Conservation (phyloP, 192 early-diverging fungal species). For the Coemansia sp. region DNA sequence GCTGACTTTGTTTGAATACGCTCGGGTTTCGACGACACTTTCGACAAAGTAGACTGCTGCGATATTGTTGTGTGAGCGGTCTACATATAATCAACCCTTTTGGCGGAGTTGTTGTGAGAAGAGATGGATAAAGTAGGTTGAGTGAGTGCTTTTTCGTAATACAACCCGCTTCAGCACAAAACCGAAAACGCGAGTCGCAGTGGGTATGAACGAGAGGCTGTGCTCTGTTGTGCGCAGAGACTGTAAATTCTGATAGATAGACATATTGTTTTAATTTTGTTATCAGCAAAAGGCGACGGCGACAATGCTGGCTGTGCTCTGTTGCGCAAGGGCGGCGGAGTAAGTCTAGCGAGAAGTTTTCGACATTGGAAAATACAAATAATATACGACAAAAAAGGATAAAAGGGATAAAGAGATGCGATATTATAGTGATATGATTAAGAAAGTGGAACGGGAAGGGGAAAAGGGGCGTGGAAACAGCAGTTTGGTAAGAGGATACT, state of each 20-base stretch:
- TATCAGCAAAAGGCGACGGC: too few species aligned
- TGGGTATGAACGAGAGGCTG: not conserved
- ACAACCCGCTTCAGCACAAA: too few species aligned
- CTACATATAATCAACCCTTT: not conserved
- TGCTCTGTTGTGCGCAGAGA: too few species aligned
- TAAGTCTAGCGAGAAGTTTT: not conserved
- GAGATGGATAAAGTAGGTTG: not conserved
- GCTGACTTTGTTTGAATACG: not conserved
- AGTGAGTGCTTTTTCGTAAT: not conserved
- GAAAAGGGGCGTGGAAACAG: slow-evolving; percentile 10
- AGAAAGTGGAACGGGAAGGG: not conserved
- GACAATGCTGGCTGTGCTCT: not conserved
- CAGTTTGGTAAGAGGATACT: slow-evolving; percentile 7
- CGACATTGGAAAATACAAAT: slow-evolving; percentile 8
- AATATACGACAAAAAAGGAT: not conserved
- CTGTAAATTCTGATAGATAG: too few species aligned
- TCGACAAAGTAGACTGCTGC: not conserved
- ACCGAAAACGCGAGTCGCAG: not conserved
- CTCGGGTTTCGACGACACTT: not conserved
- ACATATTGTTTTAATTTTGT: too few species aligned
- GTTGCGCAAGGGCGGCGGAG: not conserved
- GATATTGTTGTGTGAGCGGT: not conserved
- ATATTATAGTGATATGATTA: not conserved
- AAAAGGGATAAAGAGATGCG: not conserved
- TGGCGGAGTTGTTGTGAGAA: not conserved